Conservation (phyloP, 1,139 yeast species). For the Williopsis jadinii region DNA sequence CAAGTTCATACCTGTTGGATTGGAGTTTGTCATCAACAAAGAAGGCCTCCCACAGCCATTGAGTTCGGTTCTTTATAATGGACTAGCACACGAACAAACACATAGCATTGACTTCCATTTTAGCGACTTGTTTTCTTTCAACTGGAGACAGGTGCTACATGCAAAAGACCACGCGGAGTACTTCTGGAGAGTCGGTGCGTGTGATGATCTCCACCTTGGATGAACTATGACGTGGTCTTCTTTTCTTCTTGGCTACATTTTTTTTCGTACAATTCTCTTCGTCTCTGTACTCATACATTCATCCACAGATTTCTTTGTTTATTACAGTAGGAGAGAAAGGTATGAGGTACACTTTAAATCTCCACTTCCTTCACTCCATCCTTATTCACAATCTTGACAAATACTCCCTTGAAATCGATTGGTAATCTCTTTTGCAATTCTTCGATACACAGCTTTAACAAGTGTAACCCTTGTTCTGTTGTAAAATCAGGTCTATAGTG, state of each 20-base stretch:
- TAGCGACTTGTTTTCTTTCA: constrained; percentile 14
- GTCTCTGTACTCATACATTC: too few species aligned
- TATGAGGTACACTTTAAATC: constrained; percentile 1
- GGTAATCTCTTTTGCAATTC: constrained; percentile 91
- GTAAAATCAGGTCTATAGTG: constrained; percentile 79
- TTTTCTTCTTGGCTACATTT: too few species aligned
- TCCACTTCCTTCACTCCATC: constrained; percentile 58
- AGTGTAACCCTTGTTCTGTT: constrained; percentile 69
- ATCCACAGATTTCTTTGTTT: too few species aligned
- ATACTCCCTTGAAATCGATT: constrained; percentile 88
- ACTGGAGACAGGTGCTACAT: constrained; percentile 11
- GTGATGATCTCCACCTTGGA: constrained; percentile 7
- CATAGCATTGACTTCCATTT: constrained; percentile 10
- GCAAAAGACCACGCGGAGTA: constrained; percentile 14
- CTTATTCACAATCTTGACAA: constrained; percentile 68
- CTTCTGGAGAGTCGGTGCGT: constrained; percentile 12
- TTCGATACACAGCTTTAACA: constrained; percentile 64
- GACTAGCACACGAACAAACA: constrained; percentile 12
- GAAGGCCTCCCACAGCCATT: constrained; percentile 40
- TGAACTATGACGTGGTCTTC: too few species aligned
- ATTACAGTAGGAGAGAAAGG: too few species aligned
- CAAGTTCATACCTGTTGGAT: constrained; percentile 42
- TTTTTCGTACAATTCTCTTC: too few species aligned
- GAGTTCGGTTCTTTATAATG: constrained; percentile 28
- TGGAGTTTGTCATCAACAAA: constrained; percentile 40